Evolutionary conservation across 148 eudicot species (phyloP).

Genomic region (Vaccinium myrtillus): DNA sequence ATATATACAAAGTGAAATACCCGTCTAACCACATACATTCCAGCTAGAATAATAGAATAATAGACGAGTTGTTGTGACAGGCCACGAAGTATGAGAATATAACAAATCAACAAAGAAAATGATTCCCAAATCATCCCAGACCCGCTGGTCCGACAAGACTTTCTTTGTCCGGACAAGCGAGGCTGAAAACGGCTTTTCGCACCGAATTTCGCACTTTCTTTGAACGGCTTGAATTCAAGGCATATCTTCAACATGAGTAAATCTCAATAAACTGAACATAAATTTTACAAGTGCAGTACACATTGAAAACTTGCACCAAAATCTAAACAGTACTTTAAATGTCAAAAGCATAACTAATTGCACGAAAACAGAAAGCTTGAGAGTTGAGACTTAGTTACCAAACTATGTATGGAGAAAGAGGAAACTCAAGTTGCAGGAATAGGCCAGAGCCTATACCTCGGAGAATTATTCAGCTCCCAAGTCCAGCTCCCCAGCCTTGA

Average conservation of each 20-base stretch:
- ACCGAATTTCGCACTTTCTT: no score
- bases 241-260: background rate
- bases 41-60: no score
- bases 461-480: background rate
- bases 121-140: no score
- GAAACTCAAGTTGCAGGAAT: background rate
- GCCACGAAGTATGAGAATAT: no score
- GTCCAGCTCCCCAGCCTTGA: background rate
- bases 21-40: background rate
- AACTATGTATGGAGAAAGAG: background rate
- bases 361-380: background rate
- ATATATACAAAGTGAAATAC: background rate
- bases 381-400: background rate
- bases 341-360: background rate
- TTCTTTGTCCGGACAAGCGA: no score
- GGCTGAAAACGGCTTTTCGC: no score
- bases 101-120: no score
- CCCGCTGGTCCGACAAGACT: no score
- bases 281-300: background rate
- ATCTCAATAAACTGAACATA: background rate
- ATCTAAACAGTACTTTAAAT: background rate
- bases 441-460: background rate
- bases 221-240: no score
- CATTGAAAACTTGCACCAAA: background rate
- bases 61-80: no score